Base-by-base conservation (phyloP, 805 yeast genomes). In the Candida tallmaniae region DNA sequence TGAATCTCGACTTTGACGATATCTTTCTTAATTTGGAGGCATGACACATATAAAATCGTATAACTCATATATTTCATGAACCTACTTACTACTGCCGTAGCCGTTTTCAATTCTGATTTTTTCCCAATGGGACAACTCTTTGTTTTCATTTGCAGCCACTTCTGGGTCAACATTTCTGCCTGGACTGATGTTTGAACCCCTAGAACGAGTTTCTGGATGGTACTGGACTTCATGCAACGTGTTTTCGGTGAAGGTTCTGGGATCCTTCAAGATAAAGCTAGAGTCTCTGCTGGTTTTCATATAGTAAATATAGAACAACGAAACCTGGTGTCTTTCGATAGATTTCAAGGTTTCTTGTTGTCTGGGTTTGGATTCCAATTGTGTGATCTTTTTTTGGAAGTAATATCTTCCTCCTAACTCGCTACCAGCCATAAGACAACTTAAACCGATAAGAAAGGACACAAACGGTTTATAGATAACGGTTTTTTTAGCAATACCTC, bases 251-350 rank as follows among this genome's bases (percentile, higher is more conserved):
- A 52, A 47, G 1, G 47, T 49, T 27, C 65, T 60, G 5, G 88
- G 88, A 47, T 80, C 81, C 35, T 71, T 72, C 44, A 80, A 55
- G 24, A 73, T 61, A 31, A 65, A 64, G 14, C 63, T 65, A 0
- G 80, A 77, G 44, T 80, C 73, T 12, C 63, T 62, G 24, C 67
- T 60, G 0, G 83, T 70, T 39, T 65, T 54, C 31, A 64, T 58
- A 51, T 73, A 80, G 51, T 81, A 81, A 16, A 66, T 38, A 36
- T 50, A 61, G 43, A 64, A 66, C 19, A 62, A 39, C 4, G 64
- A 55, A 5, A 64, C 52, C 25, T 58, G 65, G 30, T 54, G 60
- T 19, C 54, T 52, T 32, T 60, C 64, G 54, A 65, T 53, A 10
- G 62, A 32, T 39, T 52, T 52, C 72, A 71, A 66, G 12, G 54